phyloP scores from a whole-genome alignment of 83 land plant genomes.

The Picea abies region DNA sequence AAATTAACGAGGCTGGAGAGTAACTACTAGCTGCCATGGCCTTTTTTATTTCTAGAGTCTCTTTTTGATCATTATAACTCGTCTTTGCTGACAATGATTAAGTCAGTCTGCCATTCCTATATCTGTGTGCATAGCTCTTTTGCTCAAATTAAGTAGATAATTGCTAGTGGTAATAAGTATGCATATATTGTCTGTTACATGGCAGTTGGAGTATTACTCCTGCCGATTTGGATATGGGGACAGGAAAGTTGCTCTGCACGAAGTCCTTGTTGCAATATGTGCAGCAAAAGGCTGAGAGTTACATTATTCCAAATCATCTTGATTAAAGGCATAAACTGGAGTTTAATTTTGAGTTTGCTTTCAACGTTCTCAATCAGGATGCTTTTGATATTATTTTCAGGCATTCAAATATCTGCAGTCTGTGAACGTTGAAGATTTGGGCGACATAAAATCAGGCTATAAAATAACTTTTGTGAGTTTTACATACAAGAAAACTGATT shows the following conservation, averaged over 20 bases:
- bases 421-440: conserved; percentile 28
- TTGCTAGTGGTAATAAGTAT: too few species aligned
- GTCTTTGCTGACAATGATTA: neutral
- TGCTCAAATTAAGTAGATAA: neutral
- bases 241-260: neutral
- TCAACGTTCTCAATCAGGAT: neutral
- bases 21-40: neutral
- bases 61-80: neutral
- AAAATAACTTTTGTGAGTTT: conserved; percentile 24
- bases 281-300: neutral
- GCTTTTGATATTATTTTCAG: conserved; percentile 1
- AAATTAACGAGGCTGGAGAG: neutral
- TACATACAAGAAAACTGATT: neutral
- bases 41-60: neutral
- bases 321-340: neutral
- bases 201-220: neutral
- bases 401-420: conserved; percentile 26
- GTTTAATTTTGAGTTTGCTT: neutral
- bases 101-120: neutral
- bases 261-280: neutral
- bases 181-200: neutral
- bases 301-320: neutral
- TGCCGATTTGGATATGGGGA: neutral
- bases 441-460: conserved; percentile 30
- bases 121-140: neutral